Base-by-base conservation (phyloP, 1,139 yeast species). In the Lodderomyces margitis region DNA sequence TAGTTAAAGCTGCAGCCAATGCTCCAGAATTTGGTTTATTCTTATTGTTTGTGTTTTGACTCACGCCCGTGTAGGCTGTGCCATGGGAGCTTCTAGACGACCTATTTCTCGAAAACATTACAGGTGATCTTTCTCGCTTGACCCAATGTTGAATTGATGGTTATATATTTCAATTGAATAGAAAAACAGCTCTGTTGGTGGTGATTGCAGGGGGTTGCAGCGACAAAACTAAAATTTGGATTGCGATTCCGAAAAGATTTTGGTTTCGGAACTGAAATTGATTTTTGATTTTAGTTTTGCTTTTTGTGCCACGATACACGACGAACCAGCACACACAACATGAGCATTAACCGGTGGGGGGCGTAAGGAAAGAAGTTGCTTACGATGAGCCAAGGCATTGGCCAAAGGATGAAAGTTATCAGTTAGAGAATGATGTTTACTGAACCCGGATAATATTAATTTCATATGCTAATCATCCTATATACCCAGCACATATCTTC, bases 21-120 rank as follows among this genome's bases (percentile, higher is more conserved):
- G 78, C 78, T 40, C 62, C 61, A 36, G 62, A 56, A 50, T 58
- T 62, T 17, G 77, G 77, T 42, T 69, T 71, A 42, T 51, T 57
- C 19, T 59, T 43, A 6, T 63, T 51, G 3, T 70, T 63, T 14
- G 56, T 50, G 15, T 56, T 51, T 43, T 64, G 70, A 48, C 66
- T 68, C 24, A 71, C 77, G n/a, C 76, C 78, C 4, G 76, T 71
- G 50, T 72, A 71, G 21, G 75, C 61, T 12, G 73, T 64, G 39
- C 57, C 52, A 37, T 58, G 67, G 20, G 48, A 49, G 43, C 51
- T 56, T 47, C 72, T 66, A 43, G 63, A 58, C 39, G 58, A 64
- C 37, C 72, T 60, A 54, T 68, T 65, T 54, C 68, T 64, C 36
- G 57, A 49, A 51, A 68, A 68, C 74, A 68, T 68, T 15, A 15